phyloP scores from a whole-genome alignment of 2,329 filamentous ascomycete species.

The Fusarium sp. region DNA sequence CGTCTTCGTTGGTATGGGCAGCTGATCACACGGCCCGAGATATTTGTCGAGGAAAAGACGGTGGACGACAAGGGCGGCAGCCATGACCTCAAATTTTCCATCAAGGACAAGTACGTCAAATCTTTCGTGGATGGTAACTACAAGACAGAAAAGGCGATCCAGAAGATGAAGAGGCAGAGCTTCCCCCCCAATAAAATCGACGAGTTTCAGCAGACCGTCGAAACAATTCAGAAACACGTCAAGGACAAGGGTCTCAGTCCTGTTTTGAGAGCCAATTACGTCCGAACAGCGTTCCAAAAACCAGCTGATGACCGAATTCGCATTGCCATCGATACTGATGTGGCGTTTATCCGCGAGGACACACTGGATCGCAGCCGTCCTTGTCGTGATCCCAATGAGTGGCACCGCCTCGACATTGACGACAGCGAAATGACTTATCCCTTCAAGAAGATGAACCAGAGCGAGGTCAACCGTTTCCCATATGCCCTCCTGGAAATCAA shows the following conservation, averaged over 20 bases:
- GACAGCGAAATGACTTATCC: constrained; percentile 83
- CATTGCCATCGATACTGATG: constrained; percentile 90
- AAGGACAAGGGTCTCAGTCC: constrained; percentile 81
- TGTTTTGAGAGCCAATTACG: constrained; percentile 90
- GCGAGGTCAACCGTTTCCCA: constrained; percentile 90
- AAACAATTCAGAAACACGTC: constrained; percentile 82
- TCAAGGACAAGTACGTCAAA: constrained; percentile 95
- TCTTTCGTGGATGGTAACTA: constrained; percentile 88
- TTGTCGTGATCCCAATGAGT: constrained; percentile 85
- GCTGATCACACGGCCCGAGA: constrained; percentile 78
- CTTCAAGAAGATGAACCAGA: constrained; percentile 86
- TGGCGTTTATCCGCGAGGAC: constrained; percentile 85
- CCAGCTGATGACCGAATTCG: constrained; percentile 89
- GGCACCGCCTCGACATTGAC: constrained; percentile 94
- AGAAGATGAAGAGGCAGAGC: constrained; percentile 84
- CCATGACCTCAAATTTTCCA: constrained; percentile 79
- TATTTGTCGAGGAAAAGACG: constrained; percentile 89
- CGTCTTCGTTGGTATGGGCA: constrained; percentile 93
- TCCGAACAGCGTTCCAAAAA: constrained; percentile 94
- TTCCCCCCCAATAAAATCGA: constrained; percentile 72
- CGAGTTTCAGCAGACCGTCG: constrained; percentile 74
- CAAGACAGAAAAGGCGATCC: constrained; percentile 87
- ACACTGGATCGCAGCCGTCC: constrained; percentile 83
- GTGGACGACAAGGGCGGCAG: constrained; percentile 79
- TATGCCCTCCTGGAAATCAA: constrained; percentile 94